phyloP scores from a whole-genome alignment of 108 stramenopile genomes.

The Fragilaria crotonensis region DNA sequence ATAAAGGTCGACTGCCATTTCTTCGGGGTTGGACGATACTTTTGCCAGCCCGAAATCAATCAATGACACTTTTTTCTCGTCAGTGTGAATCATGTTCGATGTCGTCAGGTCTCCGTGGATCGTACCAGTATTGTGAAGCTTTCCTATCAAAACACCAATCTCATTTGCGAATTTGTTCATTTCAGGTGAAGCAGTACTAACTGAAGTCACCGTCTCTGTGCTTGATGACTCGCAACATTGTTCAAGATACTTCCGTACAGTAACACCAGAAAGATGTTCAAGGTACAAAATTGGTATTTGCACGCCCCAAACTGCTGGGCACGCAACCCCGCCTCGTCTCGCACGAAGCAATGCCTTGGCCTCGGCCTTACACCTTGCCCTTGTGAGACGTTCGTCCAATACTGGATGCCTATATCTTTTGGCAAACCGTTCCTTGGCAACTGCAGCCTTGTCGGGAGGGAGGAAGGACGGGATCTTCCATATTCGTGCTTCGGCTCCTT shows the following conservation, averaged over 20 bases:
- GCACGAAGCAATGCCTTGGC: slow-evolving; percentile 53
- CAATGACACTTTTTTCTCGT: slow-evolving; percentile 36
- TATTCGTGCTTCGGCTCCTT: slow-evolving; percentile 81
- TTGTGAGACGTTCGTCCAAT: slow-evolving; percentile 86
- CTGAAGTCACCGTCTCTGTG: slow-evolving; percentile 17
- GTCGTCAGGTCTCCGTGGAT: slow-evolving; percentile 97
- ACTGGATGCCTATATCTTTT: slow-evolving; percentile 92
- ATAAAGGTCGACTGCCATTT: slow-evolving; percentile 96
- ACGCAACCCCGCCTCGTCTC: slow-evolving; percentile 52
- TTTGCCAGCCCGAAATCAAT: slow-evolving; percentile 95
- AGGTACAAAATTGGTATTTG: slow-evolving; percentile 43
- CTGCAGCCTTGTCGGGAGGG: neutral
- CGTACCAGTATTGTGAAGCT: slow-evolving; percentile 81
- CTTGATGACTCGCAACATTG: slow-evolving; percentile 8
- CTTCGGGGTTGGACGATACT: slow-evolving; percentile 72
- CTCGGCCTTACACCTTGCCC: slow-evolving; percentile 76
- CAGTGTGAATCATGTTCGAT: slow-evolving; percentile 78
- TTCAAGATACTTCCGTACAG: slow-evolving; percentile 52
- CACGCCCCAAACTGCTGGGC: slow-evolving; percentile 21
- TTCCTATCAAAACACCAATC: slow-evolving; percentile 76
- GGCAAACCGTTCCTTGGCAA: slow-evolving; percentile 86
- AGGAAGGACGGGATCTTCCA: slow-evolving; percentile 41
- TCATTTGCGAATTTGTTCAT: slow-evolving; percentile 33
- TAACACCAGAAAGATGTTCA: slow-evolving; percentile 58
- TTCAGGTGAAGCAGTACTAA: slow-evolving; percentile 15